Percentiles rank a stretch among this genome's conserved stretches.
Conservation (phyloP, 306 rosid genomes). For the barrel medic (Medicago truncatula) region MtrunA17r5.0-ANR NC_053049.1:34330001-34330500, state of each 20-base stretch:
- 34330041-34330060: slow-evolving; percentile 94
- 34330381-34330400: slow-evolving; percentile 27
- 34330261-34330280: slow-evolving; percentile 90
- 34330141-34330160: slow-evolving; percentile 16
- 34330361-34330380: slow-evolving; percentile 34
- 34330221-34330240: slow-evolving; percentile 90
- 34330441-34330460: neutral
- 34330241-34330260: slow-evolving; percentile 93
- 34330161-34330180: neutral
- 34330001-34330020: slow-evolving; percentile 98
- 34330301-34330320: slow-evolving; percentile 89
- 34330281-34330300: slow-evolving; percentile 85
- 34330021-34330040: slow-evolving; percentile 92
- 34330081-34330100: slow-evolving; percentile 34
- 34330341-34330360: slow-evolving; percentile 96
- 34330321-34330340: slow-evolving; percentile 99
- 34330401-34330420: neutral
- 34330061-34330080: slow-evolving; percentile 99
- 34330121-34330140: neutral
- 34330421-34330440: neutral
- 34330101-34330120: slow-evolving; percentile 26
- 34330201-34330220: slow-evolving; percentile 95
- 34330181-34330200: slow-evolving; percentile 62
- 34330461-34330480: slow-evolving; percentile 88
- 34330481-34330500: slow-evolving; percentile 97